Evolutionary conservation across 768 basidiomycete genomes (phyloP), one percentile per base, ranked within the genome.

Genomic region (Boletus barrowsii): DNA sequence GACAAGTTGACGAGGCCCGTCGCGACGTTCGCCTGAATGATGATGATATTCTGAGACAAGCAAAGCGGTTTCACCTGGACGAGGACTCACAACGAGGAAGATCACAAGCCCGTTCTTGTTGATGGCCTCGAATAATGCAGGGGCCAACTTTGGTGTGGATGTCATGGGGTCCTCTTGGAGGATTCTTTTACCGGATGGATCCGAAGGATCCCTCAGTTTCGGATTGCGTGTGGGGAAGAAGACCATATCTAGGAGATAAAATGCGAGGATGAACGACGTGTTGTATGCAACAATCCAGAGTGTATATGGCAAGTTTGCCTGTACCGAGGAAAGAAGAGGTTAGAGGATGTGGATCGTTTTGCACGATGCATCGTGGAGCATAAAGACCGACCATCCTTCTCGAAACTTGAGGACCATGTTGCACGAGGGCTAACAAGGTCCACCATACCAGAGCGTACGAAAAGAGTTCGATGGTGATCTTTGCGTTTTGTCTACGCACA

Each of bases 251-350:
- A 97, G 72, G 22, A 85, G 57, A 40, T 94, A 76, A 72, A 97
- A 96, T 13, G 81, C 83, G 6, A 93, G 77, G 15, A 98, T 73
- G 74, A 93, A 93, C 3, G 85, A 80, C 0, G 87, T 86, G 67
- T 98, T 98, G 82, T 83, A 96, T 10, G 91, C 93, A 1, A 83
- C 80, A 9, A 89, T 80, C 93, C 95, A 98, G 17, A 93, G 70
- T 35, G 94, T 83, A 70, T 99, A 98, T 5, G 89, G 79, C 30
- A 93, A 62, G 64, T 98, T 98, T 42, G 87, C 90, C 94, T 95
- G 60, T 17, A 41, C n/a, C 10, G 18, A 39, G 20, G 37, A 43
- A 24, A 56, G 30, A 7, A 24, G n/a, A 0, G 22, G 29, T 11
- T 2, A 29, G 30, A 20, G 3, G 15, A 37, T 32, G 39, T 56